Evolutionary conservation across 2,329 filamentous ascomycete genomes (phyloP).

Genomic region (Penicillium polonicum): DNA sequence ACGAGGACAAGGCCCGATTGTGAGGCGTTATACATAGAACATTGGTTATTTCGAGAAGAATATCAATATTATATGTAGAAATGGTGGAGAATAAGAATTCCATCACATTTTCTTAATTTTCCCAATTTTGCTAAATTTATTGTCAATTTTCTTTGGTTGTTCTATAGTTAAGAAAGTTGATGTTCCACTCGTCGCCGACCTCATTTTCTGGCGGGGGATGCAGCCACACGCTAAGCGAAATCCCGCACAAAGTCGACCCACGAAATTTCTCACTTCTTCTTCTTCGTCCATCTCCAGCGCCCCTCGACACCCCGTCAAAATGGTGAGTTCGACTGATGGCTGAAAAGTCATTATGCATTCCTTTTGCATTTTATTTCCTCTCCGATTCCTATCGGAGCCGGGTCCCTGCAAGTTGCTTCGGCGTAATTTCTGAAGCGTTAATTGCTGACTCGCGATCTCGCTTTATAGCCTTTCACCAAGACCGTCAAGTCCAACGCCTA

Average conservation of each 20-base stretch:
- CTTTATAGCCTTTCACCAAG: conserved; percentile 80
- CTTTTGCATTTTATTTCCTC: conserved; percentile 17
- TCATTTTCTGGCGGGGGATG: conserved; percentile 34
- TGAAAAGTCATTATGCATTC: conserved; percentile 24
- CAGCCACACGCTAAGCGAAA: conserved; percentile 44
- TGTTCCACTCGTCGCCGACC: conserved; percentile 43
- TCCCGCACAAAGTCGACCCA: conserved; percentile 42
- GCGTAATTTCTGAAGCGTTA: conserved; percentile 90
- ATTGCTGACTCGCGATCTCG: conserved; percentile 93
- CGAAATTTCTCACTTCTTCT: conserved; percentile 33
- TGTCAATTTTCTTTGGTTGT: neutral
- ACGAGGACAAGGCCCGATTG: conserved; percentile 40
- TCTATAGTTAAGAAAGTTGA: conserved; percentile 4
- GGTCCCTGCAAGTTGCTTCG: conserved; percentile 99
- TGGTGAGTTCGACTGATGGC: conserved; percentile 41
- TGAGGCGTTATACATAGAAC: conserved; percentile 16
- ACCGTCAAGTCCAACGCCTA: conserved; percentile 96
- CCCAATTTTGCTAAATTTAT: conserved; percentile 1
- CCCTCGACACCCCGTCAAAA: conserved; percentile 42
- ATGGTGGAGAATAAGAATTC: neutral
- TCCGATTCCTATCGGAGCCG: conserved; percentile 37
- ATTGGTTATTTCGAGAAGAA: neutral
- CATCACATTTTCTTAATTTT: conserved; percentile 8
- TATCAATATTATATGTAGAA: neutral
- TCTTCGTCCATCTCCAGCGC: conserved; percentile 36